phyloP scores from a whole-genome alignment of 257 asterid genomes.

The Solanum virginianum region DNA sequence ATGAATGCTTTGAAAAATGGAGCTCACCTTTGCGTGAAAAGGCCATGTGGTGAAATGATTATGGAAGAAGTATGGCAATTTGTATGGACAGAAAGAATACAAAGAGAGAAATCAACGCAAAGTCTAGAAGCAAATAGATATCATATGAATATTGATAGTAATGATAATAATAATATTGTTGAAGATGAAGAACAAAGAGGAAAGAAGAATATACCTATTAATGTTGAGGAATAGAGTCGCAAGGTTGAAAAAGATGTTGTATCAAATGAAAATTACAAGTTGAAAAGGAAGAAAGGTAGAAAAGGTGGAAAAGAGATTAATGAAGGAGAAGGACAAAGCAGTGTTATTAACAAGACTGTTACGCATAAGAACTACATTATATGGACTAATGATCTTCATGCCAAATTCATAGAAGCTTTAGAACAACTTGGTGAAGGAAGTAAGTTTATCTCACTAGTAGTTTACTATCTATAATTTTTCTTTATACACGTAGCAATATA shows the following conservation, averaged over 20 bases:
- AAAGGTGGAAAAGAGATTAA: not conserved
- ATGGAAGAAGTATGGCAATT: not conserved
- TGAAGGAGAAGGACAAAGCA: not conserved
- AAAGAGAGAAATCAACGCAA: not conserved
- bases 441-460: not conserved
- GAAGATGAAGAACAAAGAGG: not conserved
- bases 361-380: not conserved
- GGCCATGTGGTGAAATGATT: not conserved
- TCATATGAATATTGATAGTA: not conserved
- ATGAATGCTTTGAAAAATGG: not conserved
- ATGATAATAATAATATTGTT: not conserved
- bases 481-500: not conserved
- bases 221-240: not conserved
- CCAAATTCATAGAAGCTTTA: conserved; percentile 4
- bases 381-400: conserved; percentile 14
- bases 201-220: not conserved
- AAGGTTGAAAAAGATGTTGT: not conserved
- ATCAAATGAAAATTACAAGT: not conserved
- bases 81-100: not conserved
- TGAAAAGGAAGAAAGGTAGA: not conserved
- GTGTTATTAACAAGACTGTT: not conserved
- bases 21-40: not conserved
- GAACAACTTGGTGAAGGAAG: conserved; percentile 18
- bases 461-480: not conserved
- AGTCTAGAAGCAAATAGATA: not conserved